Evolutionary conservation across 2,329 filamentous ascomycete genomes (phyloP), one percentile per base, ranked within the genome.

Genomic region (Cladosporium phlei): DNA sequence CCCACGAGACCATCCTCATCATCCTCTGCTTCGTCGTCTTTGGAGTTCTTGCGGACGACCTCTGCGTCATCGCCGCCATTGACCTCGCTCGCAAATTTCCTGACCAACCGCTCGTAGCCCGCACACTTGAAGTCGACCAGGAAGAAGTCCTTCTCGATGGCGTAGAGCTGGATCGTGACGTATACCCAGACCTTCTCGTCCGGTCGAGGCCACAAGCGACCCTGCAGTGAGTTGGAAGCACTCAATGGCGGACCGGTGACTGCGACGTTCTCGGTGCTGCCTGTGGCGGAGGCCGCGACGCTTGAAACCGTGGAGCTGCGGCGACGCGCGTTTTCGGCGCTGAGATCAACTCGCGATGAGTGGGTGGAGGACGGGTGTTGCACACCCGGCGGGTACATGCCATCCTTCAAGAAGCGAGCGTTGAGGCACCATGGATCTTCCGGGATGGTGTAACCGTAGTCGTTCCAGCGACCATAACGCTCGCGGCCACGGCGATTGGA

Each of bases 61-160:
- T 48, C 46, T 17, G 39, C 46, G 48, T 25, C 47, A 17, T 34
- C 55, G 30, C 51, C 55, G 20, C 55, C 59, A n/a, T 47, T 61
- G 28, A 64, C 56, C 34, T 66, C 62, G 20, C 57, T 53, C 6
- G 69, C 64, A 37, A 74, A 62, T 4, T 67, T 65, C 8, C 61
- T 59, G 3, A 84, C 80, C 38, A 91, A 84, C 46, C 93, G 88
- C 70, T 98, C 93, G 69, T 98, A 98, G 16, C 93, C 93, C 11
- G 93, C 90, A 66, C 91, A 97, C 66, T 96, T 97, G 75, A 98
- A 98, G 66, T 98, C 93, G 38, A 98, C 93, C 52, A 98, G 83
- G 67, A 91, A 97, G 55, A 93, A 91, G 46, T 87, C 85, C 48
- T 83, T 82, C 66, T 97, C 91, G 73, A 97, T 89, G 62, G 89